Evolutionary conservation across 495 filamentous ascomycete genomes (phyloP), one percentile per base, ranked within the genome.

Genomic region (Penicillium simplicissimum): DNA sequence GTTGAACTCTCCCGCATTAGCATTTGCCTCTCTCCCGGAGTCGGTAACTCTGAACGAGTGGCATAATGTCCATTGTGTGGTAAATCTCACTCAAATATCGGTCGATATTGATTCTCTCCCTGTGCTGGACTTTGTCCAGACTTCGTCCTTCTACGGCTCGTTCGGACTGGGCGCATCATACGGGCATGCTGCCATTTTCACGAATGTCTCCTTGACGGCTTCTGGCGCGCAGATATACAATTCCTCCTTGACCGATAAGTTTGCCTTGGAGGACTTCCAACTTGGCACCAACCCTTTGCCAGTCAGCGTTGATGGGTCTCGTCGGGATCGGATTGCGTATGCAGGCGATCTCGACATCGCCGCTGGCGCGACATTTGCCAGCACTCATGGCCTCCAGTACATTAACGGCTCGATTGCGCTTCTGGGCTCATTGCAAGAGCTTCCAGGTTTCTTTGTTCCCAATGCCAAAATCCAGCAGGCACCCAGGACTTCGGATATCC

Each of bases 301-400:
- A 34, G 43, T 60, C 21, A 58, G 45, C 38, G 66, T 68, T 43
- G 66, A 68, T 60, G 66, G 66, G 8, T 68, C 66, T 35, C 58
- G 66, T 11, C 58, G 66, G 8, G 66, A 68, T 45, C 63, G 62
- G 8, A 68, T 68, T 56, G 58, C 62, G 3, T 68, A 68, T 40
- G 54, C 59, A 33, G 66, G 66, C 11, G 66, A 68, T 42, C 63
- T 68, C 8, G 63, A 68, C 37, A 60, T 65, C 11, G 33, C 66
- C 19, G 45, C 54, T 7, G 36, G 54, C 31, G 35, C 53, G 17
- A 31, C 62, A 8, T 56, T 68, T 33, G 58, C 63, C 35, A 68
- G 66, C 38, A 68, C 62, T 35, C n/a, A 62, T 55, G 62, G 58
- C 14, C 52, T 58, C 36, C 33, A 68, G 36, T 62, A 55, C 19